Evolutionary conservation across 768 basidiomycete genomes (phyloP).

Genomic region (Steccherinum ochraceum): DNA sequence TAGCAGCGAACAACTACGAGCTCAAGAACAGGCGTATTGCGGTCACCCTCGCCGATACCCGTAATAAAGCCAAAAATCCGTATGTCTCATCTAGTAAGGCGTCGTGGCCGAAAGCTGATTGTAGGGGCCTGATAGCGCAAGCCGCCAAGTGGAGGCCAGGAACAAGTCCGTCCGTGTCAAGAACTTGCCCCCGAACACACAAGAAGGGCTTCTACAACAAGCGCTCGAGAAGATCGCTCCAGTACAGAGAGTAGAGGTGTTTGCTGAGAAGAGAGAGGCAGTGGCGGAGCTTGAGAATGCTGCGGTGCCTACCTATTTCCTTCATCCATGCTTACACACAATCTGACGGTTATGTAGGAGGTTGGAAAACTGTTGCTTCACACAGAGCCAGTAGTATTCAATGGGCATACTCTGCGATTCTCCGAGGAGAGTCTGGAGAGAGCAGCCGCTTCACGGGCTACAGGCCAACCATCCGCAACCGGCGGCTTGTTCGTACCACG

Average conservation of each 20-base stretch:
- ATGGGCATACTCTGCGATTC: constrained; percentile 53
- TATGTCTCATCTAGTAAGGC: constrained; percentile 7
- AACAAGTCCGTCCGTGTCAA: constrained; percentile 72
- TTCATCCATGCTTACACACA: neutral
- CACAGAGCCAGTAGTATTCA: constrained; percentile 66
- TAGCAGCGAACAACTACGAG: constrained; percentile 81
- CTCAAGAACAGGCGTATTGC: constrained; percentile 87
- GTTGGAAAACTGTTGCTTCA: constrained; percentile 73
- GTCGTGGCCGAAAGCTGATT: neutral
- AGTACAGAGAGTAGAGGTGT: constrained; percentile 72
- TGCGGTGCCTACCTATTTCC: constrained; percentile 40
- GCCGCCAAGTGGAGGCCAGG: constrained; percentile 47
- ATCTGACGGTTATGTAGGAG: constrained; percentile 45
- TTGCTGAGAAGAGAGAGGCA: constrained; percentile 53
- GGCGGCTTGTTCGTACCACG: constrained; percentile 64
- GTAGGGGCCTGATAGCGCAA: constrained; percentile 23
- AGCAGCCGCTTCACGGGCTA: constrained; percentile 7
- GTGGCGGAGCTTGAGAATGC: constrained; percentile 59
- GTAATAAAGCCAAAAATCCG: constrained; percentile 26
- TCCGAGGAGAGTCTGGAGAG: constrained; percentile 37
- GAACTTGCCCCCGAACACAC: constrained; percentile 67
- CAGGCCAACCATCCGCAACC: constrained; percentile 27
- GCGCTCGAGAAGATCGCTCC: constrained; percentile 68
- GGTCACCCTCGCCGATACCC: constrained; percentile 79
- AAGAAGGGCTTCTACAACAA: constrained; percentile 93